Conservation (phyloP, 2,329 filamentous ascomycete genomes). For the Catunica adiposa region DNA sequence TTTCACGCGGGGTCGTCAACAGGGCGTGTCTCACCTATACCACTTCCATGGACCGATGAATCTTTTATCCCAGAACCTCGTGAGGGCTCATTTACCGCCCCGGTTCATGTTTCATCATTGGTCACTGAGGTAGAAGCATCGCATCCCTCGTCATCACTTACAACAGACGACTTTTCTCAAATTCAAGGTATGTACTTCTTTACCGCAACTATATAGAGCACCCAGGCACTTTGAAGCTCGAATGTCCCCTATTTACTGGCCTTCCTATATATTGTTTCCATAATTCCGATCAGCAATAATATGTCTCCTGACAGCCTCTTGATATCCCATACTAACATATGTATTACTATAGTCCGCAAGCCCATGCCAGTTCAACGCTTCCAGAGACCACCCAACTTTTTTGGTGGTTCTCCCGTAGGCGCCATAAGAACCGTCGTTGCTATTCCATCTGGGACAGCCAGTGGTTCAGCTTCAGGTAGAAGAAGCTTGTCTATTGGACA, state of each 20-base stretch:
- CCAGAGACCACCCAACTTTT: not conserved
- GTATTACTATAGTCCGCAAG: not conserved
- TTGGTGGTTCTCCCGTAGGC: not conserved
- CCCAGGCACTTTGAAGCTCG: not conserved
- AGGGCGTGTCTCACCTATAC: not conserved
- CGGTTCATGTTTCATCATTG: no score
- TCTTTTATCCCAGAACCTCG: no score
- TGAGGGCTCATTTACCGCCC: not conserved
- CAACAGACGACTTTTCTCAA: not conserved
- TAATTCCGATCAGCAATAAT: not conserved
- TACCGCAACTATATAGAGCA: not conserved
- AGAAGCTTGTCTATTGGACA: not conserved
- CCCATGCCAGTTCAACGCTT: not conserved
- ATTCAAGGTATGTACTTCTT: slow-evolving; percentile 4
- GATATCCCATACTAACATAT: no score
- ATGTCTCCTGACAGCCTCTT: no score
- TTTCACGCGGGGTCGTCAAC: not conserved
- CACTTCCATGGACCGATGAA: not conserved
- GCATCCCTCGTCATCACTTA: not conserved
- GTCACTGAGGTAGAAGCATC: not conserved
- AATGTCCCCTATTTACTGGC: no score
- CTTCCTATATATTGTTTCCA: not conserved
- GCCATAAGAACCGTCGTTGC: not conserved
- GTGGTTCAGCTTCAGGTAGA: not conserved
- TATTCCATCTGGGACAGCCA: not conserved